These are phyloP conservation scores for Pleomassaria siparia DNA, from an alignment of 2,329 filamentous ascomycete genomes.

Conservation along the genomic window DNA sequence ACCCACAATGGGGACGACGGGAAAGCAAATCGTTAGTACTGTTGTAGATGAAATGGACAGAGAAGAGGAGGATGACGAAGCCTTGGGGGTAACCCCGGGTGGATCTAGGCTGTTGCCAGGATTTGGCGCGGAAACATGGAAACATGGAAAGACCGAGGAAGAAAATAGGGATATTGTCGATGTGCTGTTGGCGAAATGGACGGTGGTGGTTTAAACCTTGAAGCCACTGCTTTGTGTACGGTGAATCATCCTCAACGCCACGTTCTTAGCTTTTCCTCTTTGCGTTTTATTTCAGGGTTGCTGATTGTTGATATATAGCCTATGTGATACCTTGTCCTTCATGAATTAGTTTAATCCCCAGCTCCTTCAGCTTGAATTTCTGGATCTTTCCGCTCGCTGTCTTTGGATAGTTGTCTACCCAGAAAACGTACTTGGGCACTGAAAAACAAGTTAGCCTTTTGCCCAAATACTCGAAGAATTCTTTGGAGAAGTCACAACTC, in stretches of 20 bases:
- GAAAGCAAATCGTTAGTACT: too few species aligned
- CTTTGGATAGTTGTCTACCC: constrained; percentile 82
- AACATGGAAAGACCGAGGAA: too few species aligned
- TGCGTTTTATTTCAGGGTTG: not conserved
- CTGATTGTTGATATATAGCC: not conserved
- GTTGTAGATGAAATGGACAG: too few species aligned
- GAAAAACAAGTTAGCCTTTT: constrained; percentile 6
- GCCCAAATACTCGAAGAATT: not conserved
- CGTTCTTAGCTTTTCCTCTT: not conserved
- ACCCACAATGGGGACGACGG: too few species aligned
- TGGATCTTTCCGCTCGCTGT: constrained; percentile 97
- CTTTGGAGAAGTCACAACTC: constrained; percentile 25
- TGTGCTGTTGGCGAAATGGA: constrained; percentile 20
- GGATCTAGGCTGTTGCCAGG: too few species aligned
- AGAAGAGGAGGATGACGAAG: too few species aligned
- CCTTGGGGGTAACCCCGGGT: too few species aligned
- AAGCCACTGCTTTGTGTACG: not conserved
- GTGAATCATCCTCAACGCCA: not conserved
- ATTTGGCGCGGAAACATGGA: too few species aligned
- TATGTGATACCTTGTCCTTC: constrained; percentile 32
- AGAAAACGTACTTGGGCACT: constrained; percentile 90
- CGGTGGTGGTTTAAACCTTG: not conserved
- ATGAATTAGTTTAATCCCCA: constrained; percentile 56
- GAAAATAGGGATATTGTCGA: constrained; percentile 17
- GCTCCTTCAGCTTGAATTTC: constrained; percentile 81